Evolutionary conservation across 331 rosid genomes (phyloP), one percentile per base, ranked within the genome.

Genomic region (Prunus yedoensis): DNA sequence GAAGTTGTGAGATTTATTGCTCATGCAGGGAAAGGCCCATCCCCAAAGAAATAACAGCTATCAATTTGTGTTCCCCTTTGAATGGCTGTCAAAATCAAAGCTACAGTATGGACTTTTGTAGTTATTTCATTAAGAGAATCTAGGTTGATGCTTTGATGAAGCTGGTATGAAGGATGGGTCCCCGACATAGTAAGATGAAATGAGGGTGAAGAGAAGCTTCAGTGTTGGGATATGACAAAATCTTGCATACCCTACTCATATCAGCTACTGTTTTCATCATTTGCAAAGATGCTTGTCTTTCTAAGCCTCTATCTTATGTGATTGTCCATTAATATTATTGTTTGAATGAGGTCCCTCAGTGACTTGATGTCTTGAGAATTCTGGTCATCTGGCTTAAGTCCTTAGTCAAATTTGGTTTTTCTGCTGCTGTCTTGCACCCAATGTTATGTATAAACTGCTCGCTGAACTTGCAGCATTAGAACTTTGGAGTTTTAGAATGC

Each of bases 261-360:
- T 60, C 21, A 60, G 28, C 20, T 7, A 9, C 47, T 10, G 46
- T 27, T 53, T 66, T 16, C 72, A 66, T 66, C 66, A 66, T 45
- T 49, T 18, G 20, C 10, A 60, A 73, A 66, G 73, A 75, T 38
- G 54, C 79, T 52, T 28, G 45, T 51, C 54, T 53, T 64, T 65
- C 16, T n/a, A 57, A 23, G 14, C 23, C 73, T 27, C 12, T 38
- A 6, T 11, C 46, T 62, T 30, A 18, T 64, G 41, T 38, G 9
- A 1, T 1, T 58, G 57, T 21, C 71, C 32, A 14, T 46, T 35
- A 35, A 5, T 35, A 35, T 35, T 5, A 5, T 16, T 43, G 8
- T 58, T 41, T 71, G 76, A 20, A 71, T 14, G 66, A 8, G 10
- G 43, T 23, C 43, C 16, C 14, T 38, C 38, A 46, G 47, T 54